phyloP scores from a whole-genome alignment of 2,329 filamentous ascomycete genomes.

The Rhinocladiella similis region DNA sequence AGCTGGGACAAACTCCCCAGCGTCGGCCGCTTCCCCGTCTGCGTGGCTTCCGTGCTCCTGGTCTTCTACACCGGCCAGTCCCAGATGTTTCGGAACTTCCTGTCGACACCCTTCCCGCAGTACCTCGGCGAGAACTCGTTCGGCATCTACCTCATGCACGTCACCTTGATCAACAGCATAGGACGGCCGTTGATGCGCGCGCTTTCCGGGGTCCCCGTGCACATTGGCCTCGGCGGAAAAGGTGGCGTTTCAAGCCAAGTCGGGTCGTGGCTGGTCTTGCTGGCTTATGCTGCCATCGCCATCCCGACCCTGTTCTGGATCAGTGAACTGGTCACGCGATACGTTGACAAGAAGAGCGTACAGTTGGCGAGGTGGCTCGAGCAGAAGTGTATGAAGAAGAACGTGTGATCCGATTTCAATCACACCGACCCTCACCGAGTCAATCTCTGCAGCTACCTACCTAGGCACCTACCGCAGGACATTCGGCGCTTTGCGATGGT shows the following conservation, averaged over 20 bases:
- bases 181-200: not conserved
- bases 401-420: not conserved
- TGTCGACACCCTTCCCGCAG: conserved; percentile 40
- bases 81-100: not conserved
- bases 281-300: not conserved
- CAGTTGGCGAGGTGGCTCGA: not conserved
- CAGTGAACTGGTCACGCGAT: not conserved
- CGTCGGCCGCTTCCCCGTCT: not conserved
- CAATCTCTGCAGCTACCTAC: no score
- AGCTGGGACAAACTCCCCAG: not conserved
- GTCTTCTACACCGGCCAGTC: not conserved
- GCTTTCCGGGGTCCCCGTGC: no score
- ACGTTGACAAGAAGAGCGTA: not conserved
- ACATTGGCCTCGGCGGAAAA: not conserved
- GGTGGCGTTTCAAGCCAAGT: not conserved
- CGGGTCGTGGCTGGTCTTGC: not conserved
- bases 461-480: no score
- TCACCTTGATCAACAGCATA: conserved; percentile 3
- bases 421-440: no score
- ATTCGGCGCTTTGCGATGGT: no score
- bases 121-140: conserved; percentile 65
- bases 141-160: conserved; percentile 63
- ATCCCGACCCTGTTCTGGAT: not conserved
- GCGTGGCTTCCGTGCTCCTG: not conserved
- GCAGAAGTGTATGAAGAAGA: not conserved